Evolutionary conservation across 208 protist species (phyloP).

Genomic region (Leishmania aethiopica): DNA sequence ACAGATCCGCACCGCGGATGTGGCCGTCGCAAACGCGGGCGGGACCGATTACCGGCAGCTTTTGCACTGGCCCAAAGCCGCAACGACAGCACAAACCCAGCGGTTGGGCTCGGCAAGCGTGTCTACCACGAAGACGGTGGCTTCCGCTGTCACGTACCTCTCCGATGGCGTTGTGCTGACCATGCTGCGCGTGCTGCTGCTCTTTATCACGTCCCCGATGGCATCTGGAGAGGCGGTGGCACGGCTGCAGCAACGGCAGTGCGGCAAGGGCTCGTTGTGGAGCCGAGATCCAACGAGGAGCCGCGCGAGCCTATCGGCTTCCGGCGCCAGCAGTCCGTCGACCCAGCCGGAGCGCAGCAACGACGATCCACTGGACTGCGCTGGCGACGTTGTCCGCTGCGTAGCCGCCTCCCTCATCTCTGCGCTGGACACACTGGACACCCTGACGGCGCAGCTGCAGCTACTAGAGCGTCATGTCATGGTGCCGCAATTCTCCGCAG

Average conservation of each 20-base stretch:
- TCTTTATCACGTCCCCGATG: slow-evolving; percentile 18
- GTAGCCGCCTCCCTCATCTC: background rate
- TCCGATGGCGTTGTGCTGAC: slow-evolving; percentile 5
- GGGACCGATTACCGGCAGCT: background rate
- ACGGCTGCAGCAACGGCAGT: background rate
- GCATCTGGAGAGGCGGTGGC: slow-evolving; percentile 17
- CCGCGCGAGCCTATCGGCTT: background rate
- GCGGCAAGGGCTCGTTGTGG: background rate
- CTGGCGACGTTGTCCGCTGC: slow-evolving; percentile 1
- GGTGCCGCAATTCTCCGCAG: background rate
- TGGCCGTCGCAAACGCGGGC: background rate
- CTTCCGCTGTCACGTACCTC: background rate
- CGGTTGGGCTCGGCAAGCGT: background rate
- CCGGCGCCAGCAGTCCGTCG: background rate
- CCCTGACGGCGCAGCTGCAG: slow-evolving; percentile 3
- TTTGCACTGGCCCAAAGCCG: background rate
- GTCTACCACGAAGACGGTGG: background rate
- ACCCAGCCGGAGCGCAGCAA: background rate
- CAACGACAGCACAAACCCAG: background rate
- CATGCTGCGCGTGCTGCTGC: slow-evolving; percentile 20
- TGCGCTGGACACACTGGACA: background rate
- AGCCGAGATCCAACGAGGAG: background rate
- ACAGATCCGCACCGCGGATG: background rate
- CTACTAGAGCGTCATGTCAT: slow-evolving; percentile 4
- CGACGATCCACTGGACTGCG: background rate